These are phyloP conservation scores for Neonothopanus nambi DNA, from an alignment of 1,284 basidiomycete species.

Conservation along the genomic window DNA sequence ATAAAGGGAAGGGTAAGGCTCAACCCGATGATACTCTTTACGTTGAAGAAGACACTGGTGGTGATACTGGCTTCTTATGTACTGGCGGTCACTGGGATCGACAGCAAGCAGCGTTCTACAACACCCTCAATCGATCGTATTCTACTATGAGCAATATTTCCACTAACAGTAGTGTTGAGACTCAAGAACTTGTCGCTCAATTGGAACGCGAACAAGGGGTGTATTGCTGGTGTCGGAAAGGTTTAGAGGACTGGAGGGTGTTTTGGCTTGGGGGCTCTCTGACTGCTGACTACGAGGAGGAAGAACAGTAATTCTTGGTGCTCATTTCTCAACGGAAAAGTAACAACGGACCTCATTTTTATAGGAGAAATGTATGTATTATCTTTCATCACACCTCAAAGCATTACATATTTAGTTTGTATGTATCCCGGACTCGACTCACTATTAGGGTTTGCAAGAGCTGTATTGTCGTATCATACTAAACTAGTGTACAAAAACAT, in stretches of 20 bases:
- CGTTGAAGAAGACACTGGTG: conserved; percentile 63
- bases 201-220: conserved; percentile 59
- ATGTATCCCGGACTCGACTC: too few relatives aligned
- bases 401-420: too few relatives aligned
- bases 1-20: conserved; percentile 51
- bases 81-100: conserved; percentile 73
- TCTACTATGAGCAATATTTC: conserved; percentile 47
- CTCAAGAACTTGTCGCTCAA: conserved; percentile 46
- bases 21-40: conserved; percentile 45
- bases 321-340: too few relatives aligned
- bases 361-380: too few relatives aligned
- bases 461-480: too few relatives aligned
- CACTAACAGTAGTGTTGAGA: conserved; percentile 45
- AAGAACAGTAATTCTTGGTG: conserved; percentile 2
- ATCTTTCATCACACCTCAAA: too few relatives aligned
- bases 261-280: conserved; percentile 73
- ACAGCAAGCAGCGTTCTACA: conserved; percentile 39
- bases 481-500: too few relatives aligned
- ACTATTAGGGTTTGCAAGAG: too few relatives aligned
- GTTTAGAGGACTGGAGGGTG: conserved; percentile 68
- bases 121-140: conserved; percentile 37
- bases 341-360: too few relatives aligned
- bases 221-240: conserved; percentile 74
- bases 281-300: conserved; percentile 29
- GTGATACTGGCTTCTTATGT: conserved; percentile 63